phyloP scores from a whole-genome alignment of 768 basidiomycete species.

The Collybia nuda region DNA sequence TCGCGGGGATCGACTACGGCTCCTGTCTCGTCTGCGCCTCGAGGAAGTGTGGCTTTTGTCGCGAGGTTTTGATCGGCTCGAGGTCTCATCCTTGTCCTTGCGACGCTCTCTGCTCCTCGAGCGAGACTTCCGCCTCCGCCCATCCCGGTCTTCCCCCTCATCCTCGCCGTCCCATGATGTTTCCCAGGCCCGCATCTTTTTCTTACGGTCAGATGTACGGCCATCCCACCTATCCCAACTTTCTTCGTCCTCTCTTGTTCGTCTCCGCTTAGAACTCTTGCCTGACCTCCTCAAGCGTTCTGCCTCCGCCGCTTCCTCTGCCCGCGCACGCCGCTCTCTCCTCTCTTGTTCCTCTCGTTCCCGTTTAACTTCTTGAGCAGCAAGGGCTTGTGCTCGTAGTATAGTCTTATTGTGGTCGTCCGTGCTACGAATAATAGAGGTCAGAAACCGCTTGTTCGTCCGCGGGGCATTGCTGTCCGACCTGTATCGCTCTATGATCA shows the following conservation, averaged over 20 bases:
- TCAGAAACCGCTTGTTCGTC: conserved; percentile 80
- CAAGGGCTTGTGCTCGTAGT: conserved; percentile 66
- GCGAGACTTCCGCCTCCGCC: conserved; percentile 21
- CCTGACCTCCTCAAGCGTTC: conserved; percentile 47
- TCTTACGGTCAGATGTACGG: conserved; percentile 47
- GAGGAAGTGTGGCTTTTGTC: conserved; percentile 1
- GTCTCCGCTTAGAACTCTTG: conserved; percentile 23
- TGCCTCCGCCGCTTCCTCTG: conserved; percentile 75
- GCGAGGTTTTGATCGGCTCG: conserved; percentile 12
- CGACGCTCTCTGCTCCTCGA: conserved; percentile 23
- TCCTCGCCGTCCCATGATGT: conserved; percentile 41
- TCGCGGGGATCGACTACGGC: conserved; percentile 20
- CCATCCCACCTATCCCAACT: conserved; percentile 57
- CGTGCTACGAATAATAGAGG: conserved; percentile 87
- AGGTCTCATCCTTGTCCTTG: conserved; percentile 14
- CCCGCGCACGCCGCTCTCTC: conserved; percentile 59
- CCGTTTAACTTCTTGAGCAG: conserved; percentile 71
- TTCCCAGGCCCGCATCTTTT: conserved; percentile 49
- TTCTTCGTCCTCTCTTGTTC: conserved; percentile 20
- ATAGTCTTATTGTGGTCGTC: conserved; percentile 95
- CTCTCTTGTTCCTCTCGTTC: conserved; percentile 68
- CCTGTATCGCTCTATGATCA: conserved; percentile 16
- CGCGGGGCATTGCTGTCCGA: conserved; percentile 73
- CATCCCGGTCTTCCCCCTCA: conserved; percentile 30
- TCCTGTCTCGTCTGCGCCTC: conserved; percentile 22